These are phyloP conservation scores for Moesziomyces sp. DNA, from an alignment of 1,284 basidiomycete genomes.

Conservation along the genomic window DNA sequence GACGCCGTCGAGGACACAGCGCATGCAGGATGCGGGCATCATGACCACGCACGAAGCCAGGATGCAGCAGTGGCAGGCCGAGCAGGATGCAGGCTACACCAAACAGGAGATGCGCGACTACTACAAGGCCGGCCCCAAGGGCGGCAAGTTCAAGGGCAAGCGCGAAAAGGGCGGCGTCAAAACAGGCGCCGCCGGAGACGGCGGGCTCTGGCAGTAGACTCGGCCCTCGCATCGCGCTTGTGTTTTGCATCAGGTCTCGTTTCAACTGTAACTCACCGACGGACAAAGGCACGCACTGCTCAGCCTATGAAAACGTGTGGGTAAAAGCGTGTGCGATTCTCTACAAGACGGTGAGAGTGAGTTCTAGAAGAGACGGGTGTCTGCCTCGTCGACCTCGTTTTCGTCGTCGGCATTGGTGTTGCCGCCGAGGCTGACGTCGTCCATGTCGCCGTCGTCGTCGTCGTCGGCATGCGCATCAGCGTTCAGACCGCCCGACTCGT, in stretches of 20 bases:
- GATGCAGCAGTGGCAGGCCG: slow-evolving; percentile 58
- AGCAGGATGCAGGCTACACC: slow-evolving; percentile 34
- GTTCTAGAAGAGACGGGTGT: slow-evolving; percentile 4
- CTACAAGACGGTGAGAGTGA: neutral
- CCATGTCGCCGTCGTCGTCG: slow-evolving; percentile 46
- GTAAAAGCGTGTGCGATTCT: neutral
- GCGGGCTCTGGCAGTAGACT: slow-evolving; percentile 55
- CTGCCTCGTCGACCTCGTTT: slow-evolving; percentile 17
- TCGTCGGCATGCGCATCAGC: slow-evolving; percentile 8
- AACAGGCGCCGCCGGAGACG: slow-evolving; percentile 49
- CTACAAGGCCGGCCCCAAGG: slow-evolving; percentile 59
- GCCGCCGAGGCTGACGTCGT: slow-evolving; percentile 40
- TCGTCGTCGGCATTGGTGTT: slow-evolving; percentile 6
- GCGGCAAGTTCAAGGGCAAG: slow-evolving; percentile 62
- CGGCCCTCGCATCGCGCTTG: neutral
- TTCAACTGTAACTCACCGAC: neutral
- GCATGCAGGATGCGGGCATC: slow-evolving; percentile 49
- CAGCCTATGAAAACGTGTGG: neutral
- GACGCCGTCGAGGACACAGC: slow-evolving; percentile 55
- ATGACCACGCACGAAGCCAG: slow-evolving; percentile 46
- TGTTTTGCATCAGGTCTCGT: neutral
- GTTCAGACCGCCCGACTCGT: neutral
- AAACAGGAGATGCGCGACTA: slow-evolving; percentile 60
- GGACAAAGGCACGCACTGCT: no score
- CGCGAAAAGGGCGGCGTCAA: slow-evolving; percentile 58